These are phyloP conservation scores for Sisymbrium irio DNA, from an alignment of 345 rosid species.

Conservation along the genomic window DNA sequence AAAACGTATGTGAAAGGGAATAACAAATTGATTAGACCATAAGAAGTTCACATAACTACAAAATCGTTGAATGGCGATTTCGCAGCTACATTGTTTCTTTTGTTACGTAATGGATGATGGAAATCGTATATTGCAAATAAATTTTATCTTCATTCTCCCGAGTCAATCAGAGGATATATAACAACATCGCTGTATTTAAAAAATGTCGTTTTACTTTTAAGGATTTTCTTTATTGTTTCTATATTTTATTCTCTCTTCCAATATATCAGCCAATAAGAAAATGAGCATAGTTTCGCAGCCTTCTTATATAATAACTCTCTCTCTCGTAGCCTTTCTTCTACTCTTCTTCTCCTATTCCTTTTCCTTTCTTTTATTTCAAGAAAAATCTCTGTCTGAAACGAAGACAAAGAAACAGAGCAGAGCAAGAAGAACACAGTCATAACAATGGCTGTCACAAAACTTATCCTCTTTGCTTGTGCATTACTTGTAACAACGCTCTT, in stretches of 20 bases:
- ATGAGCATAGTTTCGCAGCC: conserved; percentile 6
- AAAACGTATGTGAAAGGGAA: background rate
- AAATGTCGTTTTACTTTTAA: background rate
- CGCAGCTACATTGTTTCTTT: too few relatives aligned
- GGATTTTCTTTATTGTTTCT: background rate
- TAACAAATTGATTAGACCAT: background rate
- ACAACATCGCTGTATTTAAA: background rate
- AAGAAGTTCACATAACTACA: too few relatives aligned
- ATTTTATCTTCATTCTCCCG: background rate
- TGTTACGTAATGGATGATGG: too few relatives aligned
- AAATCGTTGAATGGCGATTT: too few relatives aligned
- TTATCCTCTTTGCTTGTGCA: conserved; percentile 37
- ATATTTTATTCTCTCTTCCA: background rate
- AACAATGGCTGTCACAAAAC: conserved; percentile 50
- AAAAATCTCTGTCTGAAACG: conserved; percentile 17
- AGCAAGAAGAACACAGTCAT: conserved; percentile 18
- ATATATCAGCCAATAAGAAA: conserved; percentile 7
- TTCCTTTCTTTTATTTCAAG: background rate
- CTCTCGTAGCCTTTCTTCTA: conserved; percentile 23
- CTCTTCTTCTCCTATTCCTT: conserved; percentile 6
- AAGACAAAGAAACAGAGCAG: conserved; percentile 25
- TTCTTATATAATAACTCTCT: conserved; percentile 31
- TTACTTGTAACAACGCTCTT: conserved; percentile 43
- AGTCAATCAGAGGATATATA: conserved; percentile 5
- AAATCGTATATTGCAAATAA: too few relatives aligned